A percentile compares a stretch with the other conserved stretches of the same genome.
phyloP scores from a whole-genome alignment of 202 grass and related monocot genomes.

The Cymbopogon flexuosus region DNA sequence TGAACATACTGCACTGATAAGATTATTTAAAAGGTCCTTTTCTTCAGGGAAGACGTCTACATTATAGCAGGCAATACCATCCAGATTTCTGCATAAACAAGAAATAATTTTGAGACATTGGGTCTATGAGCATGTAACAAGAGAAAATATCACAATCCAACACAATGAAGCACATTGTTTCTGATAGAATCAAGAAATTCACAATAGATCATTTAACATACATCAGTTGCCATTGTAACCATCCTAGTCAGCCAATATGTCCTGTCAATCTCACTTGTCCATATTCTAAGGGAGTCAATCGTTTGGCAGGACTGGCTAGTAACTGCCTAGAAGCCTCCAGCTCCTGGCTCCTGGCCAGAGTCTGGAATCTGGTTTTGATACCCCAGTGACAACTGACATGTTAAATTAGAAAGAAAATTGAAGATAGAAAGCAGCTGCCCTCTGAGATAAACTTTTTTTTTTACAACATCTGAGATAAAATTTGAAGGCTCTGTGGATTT shows the following conservation, averaged over 20 bases:
- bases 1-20: slow-evolving; percentile 60
- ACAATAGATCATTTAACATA: slow-evolving; percentile 7
- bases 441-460: not conserved
- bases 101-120: slow-evolving; percentile 21
- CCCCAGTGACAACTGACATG: not conserved
- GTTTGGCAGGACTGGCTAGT: not conserved
- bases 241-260: slow-evolving; percentile 1
- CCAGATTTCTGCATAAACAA: slow-evolving; percentile 59
- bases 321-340: not conserved
- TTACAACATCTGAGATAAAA: not conserved
- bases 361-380: not conserved
- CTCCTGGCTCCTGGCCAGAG: not conserved
- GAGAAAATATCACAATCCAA: slow-evolving; percentile 2
- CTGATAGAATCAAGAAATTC: not conserved
- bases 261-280: not conserved
- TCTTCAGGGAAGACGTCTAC: slow-evolving; percentile 60
- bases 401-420: not conserved
- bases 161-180: not conserved
- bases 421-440: not conserved
- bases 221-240: slow-evolving; percentile 6
- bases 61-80: slow-evolving; percentile 52
- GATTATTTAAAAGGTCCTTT: slow-evolving; percentile 62
- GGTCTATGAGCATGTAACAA: not conserved
- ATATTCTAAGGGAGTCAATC: not conserved
- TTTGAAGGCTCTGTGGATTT: not conserved